Base-by-base conservation (phyloP, 306 rosid species). In the Ziziphus jujuba region DNA sequence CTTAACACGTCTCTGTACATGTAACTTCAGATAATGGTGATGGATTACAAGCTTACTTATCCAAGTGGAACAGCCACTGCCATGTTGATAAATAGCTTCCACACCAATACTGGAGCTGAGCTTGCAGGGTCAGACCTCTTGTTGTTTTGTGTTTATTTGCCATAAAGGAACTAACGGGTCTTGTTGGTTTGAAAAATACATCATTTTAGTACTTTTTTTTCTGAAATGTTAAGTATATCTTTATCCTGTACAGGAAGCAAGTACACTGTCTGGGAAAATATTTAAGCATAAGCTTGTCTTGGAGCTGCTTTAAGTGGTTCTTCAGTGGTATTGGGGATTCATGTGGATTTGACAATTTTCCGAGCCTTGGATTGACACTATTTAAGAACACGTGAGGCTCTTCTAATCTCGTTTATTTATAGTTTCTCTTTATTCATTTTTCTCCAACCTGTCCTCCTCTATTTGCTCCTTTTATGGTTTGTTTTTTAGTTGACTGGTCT, bases 1-100 rank as follows among this genome's bases (percentile, higher is more conserved):
- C 35, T 45, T 60, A 15, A 54, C 55, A 10, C 21, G 43, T 67
- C 16, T 75, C 33, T 45, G 7, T 66, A 66, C 77, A 22, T 72
- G 36, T 65, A 66, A 73, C 72, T 77, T 71, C 87, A 88, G 98
- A 90, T 90, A 69, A 93, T 93, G 97, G 85, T 88, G 55, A 71
- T 93, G 87, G 99, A 93, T 78, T 83, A 93, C 81, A 90, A 88
- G 80, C 99, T 93, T 70, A 88, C 97, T 44, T 93, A 90, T 75
- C 99, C 97, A 48, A 90, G 99, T 63, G 99, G 99, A 33, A 88
- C 97, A 47, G 97, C 99, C 35, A 93, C 99, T 19, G 95, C 99
- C 56, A 88, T 88, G 95, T 80, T 93, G 74, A 93, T 93, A 44
- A 93, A 93, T 76, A 88, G 98, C 76, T 90, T 90, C 58, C 97